Evolutionary conservation across 768 basidiomycete species (phyloP), one percentile per base, ranked within the genome.

Genomic region (Udeniomyces megalosporus): DNA sequence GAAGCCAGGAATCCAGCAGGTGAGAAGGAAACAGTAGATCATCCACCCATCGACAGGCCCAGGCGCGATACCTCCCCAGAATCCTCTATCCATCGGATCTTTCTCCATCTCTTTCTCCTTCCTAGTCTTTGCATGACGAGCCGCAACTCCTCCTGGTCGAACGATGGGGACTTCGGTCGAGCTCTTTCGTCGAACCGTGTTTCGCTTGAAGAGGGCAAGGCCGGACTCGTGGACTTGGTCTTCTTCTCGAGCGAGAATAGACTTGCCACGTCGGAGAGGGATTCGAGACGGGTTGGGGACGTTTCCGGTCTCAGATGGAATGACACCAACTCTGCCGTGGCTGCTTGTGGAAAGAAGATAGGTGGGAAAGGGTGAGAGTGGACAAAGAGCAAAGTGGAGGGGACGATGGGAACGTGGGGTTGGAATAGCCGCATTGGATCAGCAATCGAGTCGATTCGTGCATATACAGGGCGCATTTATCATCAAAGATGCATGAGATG

Each of bases 11-110:
- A 93, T 76, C 69, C 83, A 84, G 68, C 79, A 80, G 6, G 95
- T 99, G 56, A 95, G 66, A 66, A 91, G 69, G 73, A 83, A 83
- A 74, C 87, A 95, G 74, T 91, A 99, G 64, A 86, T 82, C 84
- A 95, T 93, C 91, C 91, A 97, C 28, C 83, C 81, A 54, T 90
- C 85, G 67, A 90, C 84, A 15, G 93, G 93, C 14, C 92, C 90
- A 45, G 90, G 89, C 0, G 79, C 81, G 62, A 83, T 82, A 62
- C 84, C 82, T 54, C 81, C 82, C 69, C 87, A 80, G 66, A 71
- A 74, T 10, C 73, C 73, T 34, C 67, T 31, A 32, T 67, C 66
- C 46, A 68, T 67, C 14, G 47, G 55, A 45, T 29, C 68, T 67
- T 32, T 57, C 24, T n/a, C 24, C 61, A 22, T 58, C 53, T 62